Evolutionary conservation across 2,329 filamentous ascomycete genomes (phyloP).

Genomic region (Tolypocladium amazonense): DNA sequence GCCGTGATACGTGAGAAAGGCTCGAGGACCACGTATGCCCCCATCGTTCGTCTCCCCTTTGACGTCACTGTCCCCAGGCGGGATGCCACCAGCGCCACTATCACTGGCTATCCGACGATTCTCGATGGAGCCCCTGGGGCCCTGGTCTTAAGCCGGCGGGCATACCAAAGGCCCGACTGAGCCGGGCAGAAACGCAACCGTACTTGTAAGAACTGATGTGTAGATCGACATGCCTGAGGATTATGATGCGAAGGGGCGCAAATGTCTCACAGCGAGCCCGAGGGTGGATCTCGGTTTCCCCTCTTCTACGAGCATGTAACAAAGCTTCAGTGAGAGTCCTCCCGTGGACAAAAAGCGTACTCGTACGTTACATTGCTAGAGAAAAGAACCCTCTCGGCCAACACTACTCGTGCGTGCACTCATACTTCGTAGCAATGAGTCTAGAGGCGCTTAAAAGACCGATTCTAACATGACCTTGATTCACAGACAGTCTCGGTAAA

Average conservation of each 20-base stretch:
- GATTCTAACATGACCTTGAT: background rate
- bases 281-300: background rate
- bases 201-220: background rate
- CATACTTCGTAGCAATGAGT: background rate
- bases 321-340: background rate
- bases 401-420: background rate
- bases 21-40: background rate
- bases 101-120: background rate
- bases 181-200: background rate
- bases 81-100: background rate
- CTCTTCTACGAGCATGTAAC: background rate
- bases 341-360: background rate
- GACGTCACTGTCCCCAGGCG: background rate
- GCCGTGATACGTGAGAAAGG: constrained; percentile 2
- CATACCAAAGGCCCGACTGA: background rate
- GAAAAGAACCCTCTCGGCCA: background rate
- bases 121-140: background rate
- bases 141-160: background rate
- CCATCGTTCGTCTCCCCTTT: background rate
- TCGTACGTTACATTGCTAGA: background rate
- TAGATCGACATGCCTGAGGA: background rate
- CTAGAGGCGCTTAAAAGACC: background rate
- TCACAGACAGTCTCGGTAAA: background rate
- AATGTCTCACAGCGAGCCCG: background rate
- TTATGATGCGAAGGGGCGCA: background rate